Percentiles rank a stretch among this genome's conserved stretches.
Conservation (phyloP, 1,284 basidiomycete genomes). For the Puccinia horiana region DNA sequence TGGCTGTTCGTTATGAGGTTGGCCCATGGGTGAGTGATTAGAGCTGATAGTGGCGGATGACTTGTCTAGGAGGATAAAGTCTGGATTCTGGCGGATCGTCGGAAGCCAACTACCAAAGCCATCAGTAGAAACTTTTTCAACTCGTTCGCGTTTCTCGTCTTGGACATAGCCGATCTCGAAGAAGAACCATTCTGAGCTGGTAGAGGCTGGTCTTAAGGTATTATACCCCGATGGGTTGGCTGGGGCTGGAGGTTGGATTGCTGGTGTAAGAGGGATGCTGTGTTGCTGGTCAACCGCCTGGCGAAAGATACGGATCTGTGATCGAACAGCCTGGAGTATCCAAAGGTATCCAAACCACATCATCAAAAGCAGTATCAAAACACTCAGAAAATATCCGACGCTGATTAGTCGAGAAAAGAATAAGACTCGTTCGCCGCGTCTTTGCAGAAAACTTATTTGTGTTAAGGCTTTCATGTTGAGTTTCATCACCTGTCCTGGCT, state of each 20-base stretch:
- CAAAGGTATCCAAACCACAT: conserved; percentile 8
- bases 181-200: no score
- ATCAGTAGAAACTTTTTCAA: no score
- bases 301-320: not conserved
- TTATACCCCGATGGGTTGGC: no score
- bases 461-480: not conserved
- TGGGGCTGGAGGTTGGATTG: not conserved
- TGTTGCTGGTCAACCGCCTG: not conserved
- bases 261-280: not conserved
- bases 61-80: not conserved
- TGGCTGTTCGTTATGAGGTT: not conserved
- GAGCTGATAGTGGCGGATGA: not conserved
- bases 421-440: not conserved
- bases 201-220: no score
- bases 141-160: not conserved
- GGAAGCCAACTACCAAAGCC: not conserved
- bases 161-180: no score
- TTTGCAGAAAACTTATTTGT: not conserved
- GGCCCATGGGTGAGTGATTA: not conserved
- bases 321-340: not conserved
- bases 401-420: conserved; percentile 4
- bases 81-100: not conserved
- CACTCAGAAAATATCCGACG: not conserved
- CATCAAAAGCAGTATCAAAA: not conserved
- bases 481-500: not conserved